Evolutionary conservation across 2,329 filamentous ascomycete genomes (phyloP).

Genomic region (Aaosphaeria arxii): DNA sequence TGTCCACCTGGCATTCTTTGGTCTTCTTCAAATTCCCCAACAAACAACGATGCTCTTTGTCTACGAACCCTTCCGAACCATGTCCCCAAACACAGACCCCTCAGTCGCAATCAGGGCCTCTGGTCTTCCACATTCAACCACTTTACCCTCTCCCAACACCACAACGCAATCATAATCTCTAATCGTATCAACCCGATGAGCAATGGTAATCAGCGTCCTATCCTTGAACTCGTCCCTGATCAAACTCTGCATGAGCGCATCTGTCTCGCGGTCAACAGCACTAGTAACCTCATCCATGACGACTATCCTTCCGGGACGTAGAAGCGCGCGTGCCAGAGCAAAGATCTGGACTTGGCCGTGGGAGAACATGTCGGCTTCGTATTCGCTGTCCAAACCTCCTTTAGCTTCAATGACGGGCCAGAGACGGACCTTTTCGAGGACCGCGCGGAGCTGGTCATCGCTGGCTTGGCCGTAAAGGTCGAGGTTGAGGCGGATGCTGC

Average conservation of each 20-base stretch:
- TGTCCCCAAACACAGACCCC: neutral
- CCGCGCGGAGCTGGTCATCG: slow-evolving; percentile 3
- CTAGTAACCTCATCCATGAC: slow-evolving; percentile 14
- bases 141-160: slow-evolving; percentile 18
- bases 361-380: slow-evolving; percentile 3
- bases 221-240: slow-evolving; percentile 14
- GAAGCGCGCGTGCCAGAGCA: slow-evolving; percentile 55
- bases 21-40: too few species aligned
- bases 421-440: slow-evolving; percentile 24
- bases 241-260: slow-evolving; percentile 13
- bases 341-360: slow-evolving; percentile 62
- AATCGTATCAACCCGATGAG: slow-evolving; percentile 24
- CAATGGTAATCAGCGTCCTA: slow-evolving; percentile 21
- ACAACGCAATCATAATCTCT: slow-evolving; percentile 19
- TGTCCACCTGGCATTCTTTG: too few species aligned
- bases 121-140: slow-evolving; percentile 20
- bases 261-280: slow-evolving; percentile 15
- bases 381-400: slow-evolving; percentile 8
- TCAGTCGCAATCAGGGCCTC: neutral
- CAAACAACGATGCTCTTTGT: neutral
- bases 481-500: slow-evolving; percentile 7
- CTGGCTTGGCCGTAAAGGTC: slow-evolving; percentile 4
- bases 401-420: slow-evolving; percentile 27
- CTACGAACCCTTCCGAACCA: neutral
- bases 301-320: slow-evolving; percentile 26